These are phyloP conservation scores for Penicillium sp. DNA, from an alignment of 2,329 filamentous ascomycete genomes.

Conservation along the genomic window DNA sequence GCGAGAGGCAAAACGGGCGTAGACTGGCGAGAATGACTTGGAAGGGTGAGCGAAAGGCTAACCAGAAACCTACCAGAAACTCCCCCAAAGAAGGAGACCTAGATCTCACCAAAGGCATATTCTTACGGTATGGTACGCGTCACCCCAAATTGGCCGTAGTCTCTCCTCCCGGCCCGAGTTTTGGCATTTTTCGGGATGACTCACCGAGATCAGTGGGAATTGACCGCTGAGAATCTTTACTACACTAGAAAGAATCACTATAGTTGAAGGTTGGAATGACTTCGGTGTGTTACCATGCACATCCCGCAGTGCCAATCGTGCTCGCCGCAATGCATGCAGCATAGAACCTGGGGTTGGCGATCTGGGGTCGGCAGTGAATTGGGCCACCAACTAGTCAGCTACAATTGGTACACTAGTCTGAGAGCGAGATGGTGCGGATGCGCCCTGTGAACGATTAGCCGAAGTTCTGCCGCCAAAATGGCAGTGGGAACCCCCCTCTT, in stretches of 20 bases:
- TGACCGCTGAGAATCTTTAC: not conserved
- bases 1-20: not conserved
- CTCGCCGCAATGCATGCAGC: not conserved
- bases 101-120: not conserved
- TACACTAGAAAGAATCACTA: not conserved
- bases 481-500: not conserved
- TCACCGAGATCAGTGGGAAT: not conserved
- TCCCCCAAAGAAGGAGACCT: not conserved
- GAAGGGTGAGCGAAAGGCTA: too few species aligned
- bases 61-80: too few species aligned
- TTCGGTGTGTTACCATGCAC: not conserved
- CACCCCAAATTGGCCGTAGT: not conserved
- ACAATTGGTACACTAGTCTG: not conserved
- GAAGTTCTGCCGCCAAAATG: slow-evolving; percentile 5
- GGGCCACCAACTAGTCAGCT: not conserved
- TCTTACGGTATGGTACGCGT: not conserved
- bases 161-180: not conserved
- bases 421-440: not conserved
- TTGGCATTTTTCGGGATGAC: not conserved
- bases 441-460: not conserved
- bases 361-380: not conserved
- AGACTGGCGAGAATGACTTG: not conserved
- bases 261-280: not conserved
- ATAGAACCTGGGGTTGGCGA: not conserved
- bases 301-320: not conserved